A percentile compares a stretch with the other conserved stretches of the same genome.
These are phyloP conservation scores for Coffea humblotiana DNA, from an alignment of 305 asterid genomes.

Conservation along the genomic window DNA sequence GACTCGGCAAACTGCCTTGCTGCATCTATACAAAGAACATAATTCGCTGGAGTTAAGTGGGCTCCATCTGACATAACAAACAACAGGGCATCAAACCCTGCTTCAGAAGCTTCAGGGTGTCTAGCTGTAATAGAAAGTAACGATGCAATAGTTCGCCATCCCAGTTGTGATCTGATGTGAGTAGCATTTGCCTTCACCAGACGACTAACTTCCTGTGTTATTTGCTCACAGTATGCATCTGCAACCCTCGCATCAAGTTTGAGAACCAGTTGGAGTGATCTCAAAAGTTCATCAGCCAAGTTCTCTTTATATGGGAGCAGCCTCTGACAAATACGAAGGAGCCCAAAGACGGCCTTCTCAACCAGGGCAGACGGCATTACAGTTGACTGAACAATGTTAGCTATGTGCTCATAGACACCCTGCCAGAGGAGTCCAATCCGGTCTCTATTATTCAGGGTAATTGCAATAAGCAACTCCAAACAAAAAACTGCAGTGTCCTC, in stretches of 20 bases:
- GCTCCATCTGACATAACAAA: constrained; percentile 89
- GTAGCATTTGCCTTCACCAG: constrained; percentile 85
- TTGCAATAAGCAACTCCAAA: constrained; percentile 88
- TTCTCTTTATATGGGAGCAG: constrained; percentile 90
- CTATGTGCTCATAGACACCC: constrained; percentile 91
- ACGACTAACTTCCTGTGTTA: constrained; percentile 90
- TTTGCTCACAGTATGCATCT: constrained; percentile 94
- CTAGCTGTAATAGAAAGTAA: constrained; percentile 82
- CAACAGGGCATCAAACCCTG: constrained; percentile 84
- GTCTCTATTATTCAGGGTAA: constrained; percentile 85
- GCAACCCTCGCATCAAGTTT: constrained; percentile 95
- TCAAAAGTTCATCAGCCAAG: constrained; percentile 82
- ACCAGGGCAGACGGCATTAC: constrained; percentile 90
- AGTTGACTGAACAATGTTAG: constrained; percentile 86
- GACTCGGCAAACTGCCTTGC: constrained; percentile 97
- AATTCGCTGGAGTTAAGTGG: constrained; percentile 79
- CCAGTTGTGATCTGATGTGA: constrained; percentile 73
- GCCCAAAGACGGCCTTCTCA: constrained; percentile 95
- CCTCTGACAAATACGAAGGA: constrained; percentile 88
- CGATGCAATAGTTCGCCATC: constrained; percentile 86
- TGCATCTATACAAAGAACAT: constrained; percentile 71
- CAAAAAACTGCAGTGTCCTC: constrained; percentile 98
- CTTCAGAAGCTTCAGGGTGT: constrained; percentile 93
- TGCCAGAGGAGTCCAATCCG: constrained; percentile 91
- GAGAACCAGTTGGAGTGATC: constrained; percentile 81